A percentile compares a stretch with the other conserved stretches of the same genome.
These are phyloP conservation scores for Syzygium syzygioides DNA, from an alignment of 441 rosid genomes.

Conservation along the genomic window DNA sequence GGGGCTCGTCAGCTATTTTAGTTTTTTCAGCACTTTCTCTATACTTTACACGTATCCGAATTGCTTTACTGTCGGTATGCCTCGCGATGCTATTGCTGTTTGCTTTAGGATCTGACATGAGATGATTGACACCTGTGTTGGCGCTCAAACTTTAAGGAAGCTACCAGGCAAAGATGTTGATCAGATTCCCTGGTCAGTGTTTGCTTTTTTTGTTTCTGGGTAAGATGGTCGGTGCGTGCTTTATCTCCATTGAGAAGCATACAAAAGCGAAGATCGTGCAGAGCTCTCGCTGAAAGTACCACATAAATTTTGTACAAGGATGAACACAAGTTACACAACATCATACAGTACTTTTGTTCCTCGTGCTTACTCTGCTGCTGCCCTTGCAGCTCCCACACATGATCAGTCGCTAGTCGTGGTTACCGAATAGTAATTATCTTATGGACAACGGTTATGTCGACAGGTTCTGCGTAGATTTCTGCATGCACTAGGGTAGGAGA, in stretches of 20 bases:
- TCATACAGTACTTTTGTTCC: background rate
- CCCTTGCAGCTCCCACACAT: background rate
- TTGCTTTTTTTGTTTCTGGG: background rate
- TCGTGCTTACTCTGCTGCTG: background rate
- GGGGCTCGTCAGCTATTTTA: slow-evolving; percentile 79
- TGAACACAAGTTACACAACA: background rate
- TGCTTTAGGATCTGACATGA: background rate
- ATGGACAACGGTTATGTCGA: background rate
- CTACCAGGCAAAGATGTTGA: background rate
- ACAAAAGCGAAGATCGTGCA: background rate
- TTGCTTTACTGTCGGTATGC: slow-evolving; percentile 61
- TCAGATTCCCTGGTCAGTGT: background rate
- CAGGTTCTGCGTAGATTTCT: background rate
- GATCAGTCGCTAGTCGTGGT: background rate
- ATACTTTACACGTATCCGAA: slow-evolving; percentile 57
- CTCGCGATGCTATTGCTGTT: slow-evolving; percentile 44
- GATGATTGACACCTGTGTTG: background rate
- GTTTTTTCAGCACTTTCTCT: slow-evolving; percentile 87
- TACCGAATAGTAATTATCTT: background rate
- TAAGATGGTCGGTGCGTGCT: background rate
- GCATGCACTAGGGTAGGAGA: background rate
- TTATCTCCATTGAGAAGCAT: background rate
- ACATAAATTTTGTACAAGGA: background rate
- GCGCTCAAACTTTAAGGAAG: background rate
- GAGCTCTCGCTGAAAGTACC: background rate